Conservation (phyloP, 306 rosid genomes). For the Lupinus albus region DNA sequence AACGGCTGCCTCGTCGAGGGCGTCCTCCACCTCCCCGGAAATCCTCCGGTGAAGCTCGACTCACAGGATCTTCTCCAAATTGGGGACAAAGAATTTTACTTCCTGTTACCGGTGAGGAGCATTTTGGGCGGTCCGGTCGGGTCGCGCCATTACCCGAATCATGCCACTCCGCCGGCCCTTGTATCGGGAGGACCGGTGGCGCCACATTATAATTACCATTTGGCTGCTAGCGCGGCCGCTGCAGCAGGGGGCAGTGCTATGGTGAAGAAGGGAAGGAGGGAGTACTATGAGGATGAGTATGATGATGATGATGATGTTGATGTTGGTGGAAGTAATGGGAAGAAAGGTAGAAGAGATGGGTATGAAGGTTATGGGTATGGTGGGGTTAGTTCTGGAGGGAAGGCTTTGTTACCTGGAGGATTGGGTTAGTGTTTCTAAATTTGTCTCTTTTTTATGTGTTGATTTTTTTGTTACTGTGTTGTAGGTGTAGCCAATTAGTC, state of each 20-base stretch:
- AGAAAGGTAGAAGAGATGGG: constrained; percentile 76
- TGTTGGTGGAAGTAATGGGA: constrained; percentile 56
- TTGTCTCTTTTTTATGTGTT: not conserved
- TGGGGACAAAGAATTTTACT: constrained; percentile 95
- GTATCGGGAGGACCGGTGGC: not conserved
- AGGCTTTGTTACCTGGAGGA: constrained; percentile 56
- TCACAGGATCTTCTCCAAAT: constrained; percentile 95
- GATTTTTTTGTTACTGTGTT: not conserved
- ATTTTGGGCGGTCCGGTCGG: constrained; percentile 60
- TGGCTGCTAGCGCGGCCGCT: constrained; percentile 39
- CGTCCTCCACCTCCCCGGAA: constrained; percentile 90
- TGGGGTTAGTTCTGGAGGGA: constrained; percentile 66
- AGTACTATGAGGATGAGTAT: constrained; percentile 72
- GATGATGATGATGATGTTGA: constrained; percentile 73
- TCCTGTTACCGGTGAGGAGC: constrained; percentile 77
- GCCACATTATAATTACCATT: constrained; percentile 61
- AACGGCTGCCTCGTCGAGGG: constrained; percentile 97
- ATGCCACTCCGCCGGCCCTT: constrained; percentile 29
- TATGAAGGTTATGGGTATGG: constrained; percentile 64
- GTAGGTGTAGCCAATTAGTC: not conserved
- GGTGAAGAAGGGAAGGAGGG: constrained; percentile 75
- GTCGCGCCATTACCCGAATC: constrained; percentile 59
- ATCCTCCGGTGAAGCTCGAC: constrained; percentile 90
- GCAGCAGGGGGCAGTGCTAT: constrained; percentile 44
- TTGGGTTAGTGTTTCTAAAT: constrained; percentile 58